Evolutionary conservation across 257 asterid genomes (phyloP).

Genomic region (Salvia hispanica): DNA sequence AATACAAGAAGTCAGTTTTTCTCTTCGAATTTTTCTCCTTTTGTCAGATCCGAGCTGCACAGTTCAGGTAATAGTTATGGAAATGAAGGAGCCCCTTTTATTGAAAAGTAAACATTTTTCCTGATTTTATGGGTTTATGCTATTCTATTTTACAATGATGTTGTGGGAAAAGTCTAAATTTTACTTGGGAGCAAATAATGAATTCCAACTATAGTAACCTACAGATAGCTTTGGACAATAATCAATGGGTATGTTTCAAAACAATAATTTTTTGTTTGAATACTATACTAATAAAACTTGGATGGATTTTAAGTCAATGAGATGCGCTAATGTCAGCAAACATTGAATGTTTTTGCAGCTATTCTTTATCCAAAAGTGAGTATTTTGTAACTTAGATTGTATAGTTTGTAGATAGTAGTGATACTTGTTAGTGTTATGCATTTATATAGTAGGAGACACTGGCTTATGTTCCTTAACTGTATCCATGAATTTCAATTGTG

Average conservation of each 20-base stretch:
- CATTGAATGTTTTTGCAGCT: neutral
- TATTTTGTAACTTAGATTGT: slow-evolving; percentile 9
- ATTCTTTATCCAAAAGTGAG: slow-evolving; percentile 5
- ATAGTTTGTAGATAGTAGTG: neutral
- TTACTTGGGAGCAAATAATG: neutral
- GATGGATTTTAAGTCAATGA: slow-evolving; percentile 13
- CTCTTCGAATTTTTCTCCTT: slow-evolving; percentile 16
- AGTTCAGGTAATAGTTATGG: slow-evolving; percentile 36
- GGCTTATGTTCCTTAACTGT: slow-evolving; percentile 3
- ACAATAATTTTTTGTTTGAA: slow-evolving; percentile 5
- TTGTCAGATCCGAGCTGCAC: slow-evolving; percentile 41
- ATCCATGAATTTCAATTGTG: slow-evolving; percentile 23
- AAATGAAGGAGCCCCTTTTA: neutral
- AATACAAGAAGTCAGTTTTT: slow-evolving; percentile 23
- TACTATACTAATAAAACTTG: slow-evolving; percentile 13
- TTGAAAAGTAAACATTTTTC: neutral
- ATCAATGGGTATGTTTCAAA: slow-evolving; percentile 7
- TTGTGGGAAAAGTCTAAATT: slow-evolving; percentile 13
- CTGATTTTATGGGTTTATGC: neutral
- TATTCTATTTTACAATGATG: neutral
- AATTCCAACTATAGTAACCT: slow-evolving; percentile 18
- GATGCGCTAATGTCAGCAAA: neutral
- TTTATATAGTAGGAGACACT: neutral
- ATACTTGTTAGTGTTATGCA: slow-evolving; percentile 18
- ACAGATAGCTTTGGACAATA: neutral